Base-by-base conservation (phyloP, 495 filamentous ascomycete genomes). In the Neurospora tetraspora region DNA sequence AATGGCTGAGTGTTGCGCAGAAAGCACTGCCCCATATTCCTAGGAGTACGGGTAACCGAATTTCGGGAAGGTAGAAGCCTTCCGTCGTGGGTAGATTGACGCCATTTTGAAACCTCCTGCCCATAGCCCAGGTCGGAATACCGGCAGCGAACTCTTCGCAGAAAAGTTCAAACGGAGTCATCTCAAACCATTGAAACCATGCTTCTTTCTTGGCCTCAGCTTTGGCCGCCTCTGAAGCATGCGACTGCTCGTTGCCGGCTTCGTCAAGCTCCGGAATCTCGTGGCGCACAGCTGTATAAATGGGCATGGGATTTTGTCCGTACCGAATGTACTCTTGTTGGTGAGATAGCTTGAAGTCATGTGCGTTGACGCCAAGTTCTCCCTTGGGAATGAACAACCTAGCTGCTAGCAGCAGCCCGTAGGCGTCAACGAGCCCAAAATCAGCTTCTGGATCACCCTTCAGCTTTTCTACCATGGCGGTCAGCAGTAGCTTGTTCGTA, bases 171-270 rank as follows among this genome's bases (percentile, higher is more conserved):
- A 97, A 99, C 0, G 96, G 96, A 0, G 93, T 97, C 72, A 94
- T 89, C 74, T 99, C 96, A 75, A 97, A 98, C 96, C 96, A 99
- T 77, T 99, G 95, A 75, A 99, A 99, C 93, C 94, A 99, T 3
- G 92, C 86, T 78, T 96, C 89, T 70, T 85, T 86, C 75, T 88
- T 89, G 3, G 93, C 90, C 69, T 88, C 86, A 71, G 87, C 87
- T 75, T 91, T 91, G 0, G 80, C 83, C 53, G 81, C 82, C 70
- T 90, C 84, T 1, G 82, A 77, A 3, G 79, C 70, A 27, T 81
- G 76, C 2, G 79, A 74, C 31, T 85, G 82, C 40, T 88, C 86
- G 31, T 82, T 83, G 18, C 78, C 81, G n/a, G 83, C 71, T 0
- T 81, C 75, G 20, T 84, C 81, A 40, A 87, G 79, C 14, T 91